Evolutionary conservation across 2,329 filamentous ascomycete species (phyloP), one percentile per base, ranked within the genome.

Genomic region (Xylariales sp.): DNA sequence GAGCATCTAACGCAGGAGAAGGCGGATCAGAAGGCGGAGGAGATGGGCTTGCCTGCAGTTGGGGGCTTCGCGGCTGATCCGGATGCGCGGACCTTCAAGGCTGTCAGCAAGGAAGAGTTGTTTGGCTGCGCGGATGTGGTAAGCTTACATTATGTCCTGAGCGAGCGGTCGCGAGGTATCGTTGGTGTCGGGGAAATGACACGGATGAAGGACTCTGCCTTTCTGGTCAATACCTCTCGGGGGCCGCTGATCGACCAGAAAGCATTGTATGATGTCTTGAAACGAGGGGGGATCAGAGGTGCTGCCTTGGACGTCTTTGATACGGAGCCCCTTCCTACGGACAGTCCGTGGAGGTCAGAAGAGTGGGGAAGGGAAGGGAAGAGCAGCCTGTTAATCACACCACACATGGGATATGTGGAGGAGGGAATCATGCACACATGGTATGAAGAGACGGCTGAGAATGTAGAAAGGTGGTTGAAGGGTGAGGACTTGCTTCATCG

Each of bases 221-320:
- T 89, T 9, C 63, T 91, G 20, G 68, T 90, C 39, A 90, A 91
- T 59, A 87, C 85, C 0, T 84, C 82, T 5, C 66, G 86, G 2
- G 85, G 84, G 0, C 80, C 82, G 1, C 59, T 90, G 18, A 71
- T 90, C 4, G 78, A 86, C 38, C 82, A 89, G 55, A 55, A 62
- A 4, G 83, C 80, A 4, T 58, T 90, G 45, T 60, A 85, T 21
- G 69, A 76, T 15, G 69, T 71, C 3, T 58, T 88, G 47, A 69
- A 75, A 38, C 53, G 62, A 3, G 83, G 84, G 0, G 56, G 51
- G 4, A 88, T 90, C 52, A 60, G 71, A 14, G 84, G 83, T 0
- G 84, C 76, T 0, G 86, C 82, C 5, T 56, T 89, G 20, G 86
- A 90, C 64, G 85, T 89, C 1, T 90, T 84, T 57, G 78, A 84